Evolutionary conservation across 352 stramenopile species (phyloP).

Genomic region (Globisporangium ultimum): DNA sequence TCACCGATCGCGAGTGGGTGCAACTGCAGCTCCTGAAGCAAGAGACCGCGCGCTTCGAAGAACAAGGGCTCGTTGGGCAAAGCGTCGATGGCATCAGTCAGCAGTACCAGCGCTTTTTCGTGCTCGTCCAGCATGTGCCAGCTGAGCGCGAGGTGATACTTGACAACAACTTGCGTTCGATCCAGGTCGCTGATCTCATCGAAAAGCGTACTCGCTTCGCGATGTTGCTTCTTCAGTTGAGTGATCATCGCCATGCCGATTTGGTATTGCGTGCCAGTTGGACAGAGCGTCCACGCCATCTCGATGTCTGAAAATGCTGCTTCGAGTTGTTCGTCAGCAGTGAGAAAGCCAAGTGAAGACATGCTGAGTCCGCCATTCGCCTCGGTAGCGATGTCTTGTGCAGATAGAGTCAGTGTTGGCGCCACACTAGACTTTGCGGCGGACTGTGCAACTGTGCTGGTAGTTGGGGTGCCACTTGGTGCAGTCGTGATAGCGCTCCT

Average conservation of each 20-base stretch:
- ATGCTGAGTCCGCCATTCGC: conserved; percentile 11
- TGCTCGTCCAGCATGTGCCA: conserved; percentile 42
- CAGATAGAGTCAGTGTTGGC: neutral
- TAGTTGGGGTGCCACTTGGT: too few species aligned
- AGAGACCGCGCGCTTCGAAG: conserved; percentile 45
- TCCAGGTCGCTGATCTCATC: conserved; percentile 26
- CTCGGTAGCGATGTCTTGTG: conserved; percentile 8
- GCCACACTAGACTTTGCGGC: too few species aligned
- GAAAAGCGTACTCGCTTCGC: conserved; percentile 37
- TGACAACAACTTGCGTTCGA: conserved; percentile 39
- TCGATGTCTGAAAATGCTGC: conserved; percentile 74
- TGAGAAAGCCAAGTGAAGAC: conserved; percentile 16
- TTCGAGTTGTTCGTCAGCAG: conserved; percentile 53
- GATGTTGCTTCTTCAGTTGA: conserved; percentile 53
- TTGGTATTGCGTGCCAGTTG: conserved; percentile 41
- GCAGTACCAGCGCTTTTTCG: conserved; percentile 39
- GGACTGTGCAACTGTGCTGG: too few species aligned
- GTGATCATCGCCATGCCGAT: conserved; percentile 76
- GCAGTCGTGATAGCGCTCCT: neutral
- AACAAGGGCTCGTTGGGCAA: conserved; percentile 58
- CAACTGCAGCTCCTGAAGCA: conserved; percentile 53
- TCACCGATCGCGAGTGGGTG: conserved; percentile 54
- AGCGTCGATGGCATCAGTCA: conserved; percentile 52
- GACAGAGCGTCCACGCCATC: conserved; percentile 62
- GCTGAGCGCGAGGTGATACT: conserved; percentile 63